Base-by-base conservation (phyloP, 768 basidiomycete species). In the Termitomyces sp. region DNA sequence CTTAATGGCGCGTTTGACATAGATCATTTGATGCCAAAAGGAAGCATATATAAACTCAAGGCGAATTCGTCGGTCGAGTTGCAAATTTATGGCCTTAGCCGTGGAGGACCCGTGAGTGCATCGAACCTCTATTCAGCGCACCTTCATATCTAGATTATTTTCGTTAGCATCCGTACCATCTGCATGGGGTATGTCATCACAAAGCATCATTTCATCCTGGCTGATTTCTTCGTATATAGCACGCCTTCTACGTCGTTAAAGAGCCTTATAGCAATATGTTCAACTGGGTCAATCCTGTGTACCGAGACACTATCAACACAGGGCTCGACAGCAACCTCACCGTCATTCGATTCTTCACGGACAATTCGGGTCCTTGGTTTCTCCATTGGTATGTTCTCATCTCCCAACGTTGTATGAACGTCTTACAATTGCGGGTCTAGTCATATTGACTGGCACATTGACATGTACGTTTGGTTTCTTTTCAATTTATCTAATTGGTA, bases 341-440 rank as follows among this genome's bases (percentile, higher is more conserved):
- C 25, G 81, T 80, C 14, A 76, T 89, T 50, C 79, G 85, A 36
- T 87, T 85, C 72, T 67, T 70, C n/a, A 83, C 87, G 1, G 84
- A 90, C 69, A 89, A 88, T 72, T 77, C 86, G 9, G 86, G 86
- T 10, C 81, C 82, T 15, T 85, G 84, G 79, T 70, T 60, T 45
- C 29, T 63, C 7, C 60, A 61, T 32, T 59, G 60, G 56, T 61
- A 49, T 20, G 52, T 55, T 1, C 46, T 11, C 32, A 7, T 36
- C n/a, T 10, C 3, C 3, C 36, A 3, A 32, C 32, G 6, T 25
- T 48, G 14, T 38, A 2, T 3, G n/a, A 37, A 11, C 20, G 5
- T 52, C n/a, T 37, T 37, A 25, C 51, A 37, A 36, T 11, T 10
- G 46, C 20, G 20, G 46, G 25, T 14, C 3, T 53, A 64, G 60